Percentiles rank a stretch among this genome's conserved stretches.
Conservation (phyloP, 2,329 filamentous ascomycete genomes). For the Salinomyces thailandicus region DNA sequence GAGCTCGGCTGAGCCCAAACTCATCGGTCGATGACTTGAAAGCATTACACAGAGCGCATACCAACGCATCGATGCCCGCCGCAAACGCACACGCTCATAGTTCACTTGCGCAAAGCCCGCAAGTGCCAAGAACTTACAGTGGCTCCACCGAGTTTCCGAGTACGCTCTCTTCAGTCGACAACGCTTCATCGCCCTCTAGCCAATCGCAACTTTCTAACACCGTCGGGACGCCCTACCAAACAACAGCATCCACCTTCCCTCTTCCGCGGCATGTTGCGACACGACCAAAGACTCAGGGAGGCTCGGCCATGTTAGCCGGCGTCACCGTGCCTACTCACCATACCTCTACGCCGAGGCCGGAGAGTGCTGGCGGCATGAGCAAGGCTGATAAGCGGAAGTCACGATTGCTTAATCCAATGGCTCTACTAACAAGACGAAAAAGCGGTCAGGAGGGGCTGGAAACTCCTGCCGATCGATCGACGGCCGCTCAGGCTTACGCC, state of each 20-base stretch:
- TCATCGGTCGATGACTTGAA: conserved; percentile 6
- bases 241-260: conserved; percentile 21
- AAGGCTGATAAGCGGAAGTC: conserved; percentile 28
- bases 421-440: conserved; percentile 46
- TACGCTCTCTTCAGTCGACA: conserved; percentile 10
- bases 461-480: conserved; percentile 11
- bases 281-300: conserved; percentile 21
- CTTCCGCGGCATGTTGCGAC: conserved; percentile 24
- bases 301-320: conserved; percentile 24
- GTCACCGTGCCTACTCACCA: conserved; percentile 26
- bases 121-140: conserved; percentile 13
- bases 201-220: conserved; percentile 10
- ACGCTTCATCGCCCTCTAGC: neutral
- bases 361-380: neutral
- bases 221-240: conserved; percentile 23
- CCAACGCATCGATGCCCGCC: neutral
- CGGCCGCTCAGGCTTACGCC: conserved; percentile 34
- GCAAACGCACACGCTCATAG: neutral
- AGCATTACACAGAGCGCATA: neutral
- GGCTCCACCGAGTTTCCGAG: conserved; percentile 17
- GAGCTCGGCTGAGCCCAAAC: conserved; percentile 7
- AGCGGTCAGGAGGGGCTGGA: conserved; percentile 31
- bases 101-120: neutral
- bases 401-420: conserved; percentile 49
- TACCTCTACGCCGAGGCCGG: conserved; percentile 9